These are phyloP conservation scores for Daldinia caldariorum DNA, from an alignment of 495 filamentous ascomycete genomes.

Conservation along the genomic window DNA sequence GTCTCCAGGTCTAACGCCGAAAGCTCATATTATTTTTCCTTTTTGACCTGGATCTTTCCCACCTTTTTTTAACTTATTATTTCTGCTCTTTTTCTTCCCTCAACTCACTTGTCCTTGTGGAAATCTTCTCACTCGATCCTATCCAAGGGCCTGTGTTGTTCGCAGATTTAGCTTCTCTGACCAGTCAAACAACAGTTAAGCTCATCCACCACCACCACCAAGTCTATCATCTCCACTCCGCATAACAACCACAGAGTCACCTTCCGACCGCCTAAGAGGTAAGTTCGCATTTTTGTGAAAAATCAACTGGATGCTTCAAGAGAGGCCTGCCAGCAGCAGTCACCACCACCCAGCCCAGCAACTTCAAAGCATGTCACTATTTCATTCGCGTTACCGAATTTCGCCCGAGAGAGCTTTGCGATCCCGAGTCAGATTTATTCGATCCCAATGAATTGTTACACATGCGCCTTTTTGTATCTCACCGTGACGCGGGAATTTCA, in stretches of 20 bases:
- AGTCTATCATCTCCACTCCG: conserved; percentile 30
- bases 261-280: conserved; percentile 24
- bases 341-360: not conserved
- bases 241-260: conserved; percentile 16
- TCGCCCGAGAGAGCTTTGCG: conserved; percentile 1
- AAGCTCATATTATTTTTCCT: conserved; percentile 45
- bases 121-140: conserved; percentile 29
- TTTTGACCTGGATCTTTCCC: conserved; percentile 45
- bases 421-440: not conserved
- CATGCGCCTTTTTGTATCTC: conserved; percentile 34
- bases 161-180: conserved; percentile 45
- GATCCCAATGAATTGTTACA: conserved; percentile 7
- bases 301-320: conserved; percentile 30
- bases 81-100: conserved; percentile 28
- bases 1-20: conserved; percentile 43
- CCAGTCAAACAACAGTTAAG: conserved; percentile 40
- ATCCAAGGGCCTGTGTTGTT: conserved; percentile 51
- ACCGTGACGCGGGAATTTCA: conserved; percentile 1
- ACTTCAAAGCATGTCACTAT: conserved; percentile 7
- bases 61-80: conserved; percentile 38
- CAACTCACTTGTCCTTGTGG: conserved; percentile 52
- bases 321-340: conserved; percentile 10
- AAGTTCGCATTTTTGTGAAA: conserved; percentile 31
- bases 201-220: conserved; percentile 28
- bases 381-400: conserved; percentile 3